Percentiles rank a stretch among this genome's conserved stretches.
These are phyloP conservation scores for Yamadazyma membranifaciens DNA, from an alignment of 1,139 yeast species.

Conservation along the genomic window DNA sequence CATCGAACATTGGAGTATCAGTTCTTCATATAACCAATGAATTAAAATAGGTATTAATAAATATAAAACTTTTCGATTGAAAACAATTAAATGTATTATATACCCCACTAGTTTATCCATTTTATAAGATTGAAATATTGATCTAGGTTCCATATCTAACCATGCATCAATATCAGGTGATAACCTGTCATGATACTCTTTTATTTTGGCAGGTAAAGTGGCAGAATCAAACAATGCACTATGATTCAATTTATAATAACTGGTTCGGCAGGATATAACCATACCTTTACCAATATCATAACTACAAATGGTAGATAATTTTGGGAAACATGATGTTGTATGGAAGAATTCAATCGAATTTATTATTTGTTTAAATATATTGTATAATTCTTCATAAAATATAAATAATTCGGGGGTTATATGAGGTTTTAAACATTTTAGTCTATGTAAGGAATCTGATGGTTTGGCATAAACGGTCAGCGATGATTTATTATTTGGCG, in stretches of 20 bases:
- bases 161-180: conserved; percentile 39
- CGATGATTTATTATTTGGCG: background rate
- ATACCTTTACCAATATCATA: conserved; percentile 32
- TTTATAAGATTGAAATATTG: conserved; percentile 21
- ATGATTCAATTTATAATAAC: conserved; percentile 34
- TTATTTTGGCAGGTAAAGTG: conserved; percentile 24
- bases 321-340: background rate
- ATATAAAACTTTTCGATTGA: conserved; percentile 28
- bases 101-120: conserved; percentile 32
- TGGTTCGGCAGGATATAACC: conserved; percentile 32
- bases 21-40: conserved; percentile 38
- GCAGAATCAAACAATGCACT: conserved; percentile 31
- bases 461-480: conserved; percentile 18
- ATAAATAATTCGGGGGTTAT: conserved; percentile 26
- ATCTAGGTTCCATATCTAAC: conserved; percentile 32
- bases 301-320: conserved; percentile 29
- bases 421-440: conserved; percentile 24
- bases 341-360: conserved; percentile 14
- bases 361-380: conserved; percentile 23
- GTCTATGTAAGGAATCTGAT: conserved; percentile 22
- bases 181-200: conserved; percentile 20
- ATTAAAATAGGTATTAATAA: conserved; percentile 33
- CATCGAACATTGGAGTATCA: conserved; percentile 6
- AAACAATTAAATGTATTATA: conserved; percentile 30
- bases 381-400: conserved; percentile 31